A percentile compares a stretch with the other conserved stretches of the same genome.
Conservation (phyloP, 2,329 filamentous ascomycete genomes). For the Myriosclerotinia scirpicola region DNA sequence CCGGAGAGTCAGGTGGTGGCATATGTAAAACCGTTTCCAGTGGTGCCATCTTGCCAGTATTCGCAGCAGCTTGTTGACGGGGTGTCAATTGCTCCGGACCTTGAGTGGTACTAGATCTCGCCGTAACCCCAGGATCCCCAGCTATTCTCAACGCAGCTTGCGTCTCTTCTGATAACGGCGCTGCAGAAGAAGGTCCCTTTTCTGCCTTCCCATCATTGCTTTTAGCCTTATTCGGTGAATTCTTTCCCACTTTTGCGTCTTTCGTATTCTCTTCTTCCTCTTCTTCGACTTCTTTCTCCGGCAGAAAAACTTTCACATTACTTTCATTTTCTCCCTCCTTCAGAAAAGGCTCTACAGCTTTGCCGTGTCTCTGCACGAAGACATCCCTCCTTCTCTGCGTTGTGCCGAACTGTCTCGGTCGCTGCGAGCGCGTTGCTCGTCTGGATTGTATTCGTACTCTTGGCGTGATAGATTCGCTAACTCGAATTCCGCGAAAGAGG, state of each 20-base stretch:
- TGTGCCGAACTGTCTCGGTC: slow-evolving; percentile 43
- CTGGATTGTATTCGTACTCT: slow-evolving; percentile 38
- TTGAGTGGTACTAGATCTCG: slow-evolving; percentile 12
- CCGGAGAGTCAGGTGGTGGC: slow-evolving; percentile 45
- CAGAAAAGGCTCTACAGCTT: slow-evolving; percentile 56
- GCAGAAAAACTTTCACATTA: slow-evolving; percentile 27
- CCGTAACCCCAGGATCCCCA: slow-evolving; percentile 27
- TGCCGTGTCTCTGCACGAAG: slow-evolving; percentile 59
- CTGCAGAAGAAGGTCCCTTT: slow-evolving; percentile 27
- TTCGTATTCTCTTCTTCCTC: slow-evolving; percentile 23
- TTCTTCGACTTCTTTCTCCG: slow-evolving; percentile 24
- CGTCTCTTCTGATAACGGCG: slow-evolving; percentile 36
- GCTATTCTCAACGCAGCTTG: slow-evolving; percentile 33
- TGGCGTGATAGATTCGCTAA: slow-evolving; percentile 47
- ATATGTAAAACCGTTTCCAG: slow-evolving; percentile 54
- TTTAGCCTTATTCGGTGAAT: slow-evolving; percentile 14
- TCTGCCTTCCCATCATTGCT: slow-evolving; percentile 17
- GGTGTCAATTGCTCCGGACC: slow-evolving; percentile 23
- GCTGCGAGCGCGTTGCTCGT: slow-evolving; percentile 31
- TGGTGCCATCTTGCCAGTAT: slow-evolving; percentile 43
- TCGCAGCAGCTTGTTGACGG: slow-evolving; percentile 40
- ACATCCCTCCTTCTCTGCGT: slow-evolving; percentile 44
- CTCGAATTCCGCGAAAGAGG: slow-evolving; percentile 57
- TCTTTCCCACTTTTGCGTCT: slow-evolving; percentile 13
- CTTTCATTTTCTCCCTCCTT: slow-evolving; percentile 37